These are phyloP conservation scores for Neurospora crassa DNA, from an alignment of 2,329 filamentous ascomycete genomes.

Conservation along the genomic window DNA sequence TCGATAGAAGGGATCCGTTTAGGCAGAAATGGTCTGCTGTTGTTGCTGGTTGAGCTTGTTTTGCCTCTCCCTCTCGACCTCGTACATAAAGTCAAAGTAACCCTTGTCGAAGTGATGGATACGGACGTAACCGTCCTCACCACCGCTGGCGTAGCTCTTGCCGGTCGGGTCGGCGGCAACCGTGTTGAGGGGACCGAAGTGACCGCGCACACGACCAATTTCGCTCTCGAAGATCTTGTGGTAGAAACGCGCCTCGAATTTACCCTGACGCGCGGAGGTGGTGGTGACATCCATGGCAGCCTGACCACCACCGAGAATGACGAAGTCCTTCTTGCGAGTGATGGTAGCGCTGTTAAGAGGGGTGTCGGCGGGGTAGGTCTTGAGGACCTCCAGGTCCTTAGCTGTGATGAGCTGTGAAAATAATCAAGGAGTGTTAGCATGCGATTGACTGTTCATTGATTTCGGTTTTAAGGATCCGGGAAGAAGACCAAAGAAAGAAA, in stretches of 20 bases:
- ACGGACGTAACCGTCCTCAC: conserved; percentile 97
- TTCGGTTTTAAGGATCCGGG: background rate
- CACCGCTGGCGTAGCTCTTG: conserved; percentile 86
- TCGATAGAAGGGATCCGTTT: background rate
- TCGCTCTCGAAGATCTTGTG: conserved; percentile 99
- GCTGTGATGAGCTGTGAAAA: conserved; percentile 60
- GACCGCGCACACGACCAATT: conserved; percentile 90
- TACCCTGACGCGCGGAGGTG: conserved; percentile 87
- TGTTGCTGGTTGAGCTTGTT: conserved; percentile 27
- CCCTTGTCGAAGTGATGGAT: conserved; percentile 98
- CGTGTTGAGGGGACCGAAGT: conserved; percentile 82
- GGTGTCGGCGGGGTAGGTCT: conserved; percentile 86
- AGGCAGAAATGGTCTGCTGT: conserved; percentile 32
- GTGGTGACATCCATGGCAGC: conserved; percentile 98
- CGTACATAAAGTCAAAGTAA: conserved; percentile 98
- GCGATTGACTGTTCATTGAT: background rate
- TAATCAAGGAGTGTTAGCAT: background rate
- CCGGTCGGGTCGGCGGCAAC: conserved; percentile 88
- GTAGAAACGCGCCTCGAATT: conserved; percentile 99
- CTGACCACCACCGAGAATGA: conserved; percentile 95
- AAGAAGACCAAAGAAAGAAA: background rate
- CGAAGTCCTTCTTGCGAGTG: conserved; percentile 92
- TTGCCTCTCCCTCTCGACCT: conserved; percentile 80
- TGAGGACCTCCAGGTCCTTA: conserved; percentile 80
- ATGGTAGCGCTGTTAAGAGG: conserved; percentile 94